These are phyloP conservation scores for Phytophthora pseudosyringae DNA, from an alignment of 352 stramenopile genomes.

Conservation along the genomic window DNA sequence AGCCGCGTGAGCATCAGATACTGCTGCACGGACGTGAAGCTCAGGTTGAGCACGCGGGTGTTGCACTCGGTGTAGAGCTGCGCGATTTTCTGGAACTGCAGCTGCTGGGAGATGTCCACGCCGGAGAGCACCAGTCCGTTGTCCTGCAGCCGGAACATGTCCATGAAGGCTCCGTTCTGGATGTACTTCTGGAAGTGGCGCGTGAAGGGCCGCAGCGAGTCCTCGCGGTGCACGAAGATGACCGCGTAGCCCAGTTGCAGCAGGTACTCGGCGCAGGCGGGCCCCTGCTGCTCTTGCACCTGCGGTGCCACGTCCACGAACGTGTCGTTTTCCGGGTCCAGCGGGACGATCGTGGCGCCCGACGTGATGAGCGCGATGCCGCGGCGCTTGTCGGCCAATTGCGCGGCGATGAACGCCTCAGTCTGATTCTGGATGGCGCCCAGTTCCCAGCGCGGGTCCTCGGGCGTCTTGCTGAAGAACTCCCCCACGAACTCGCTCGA, in stretches of 20 bases:
- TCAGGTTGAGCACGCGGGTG: conserved; percentile 73
- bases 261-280: conserved; percentile 81
- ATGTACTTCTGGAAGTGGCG: conserved; percentile 88
- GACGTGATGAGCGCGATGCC: conserved; percentile 86
- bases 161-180: conserved; percentile 80
- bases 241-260: conserved; percentile 82
- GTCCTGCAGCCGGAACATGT: conserved; percentile 74
- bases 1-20: conserved; percentile 79
- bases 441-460: conserved; percentile 68
- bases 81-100: conserved; percentile 73
- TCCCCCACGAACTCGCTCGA: conserved; percentile 79
- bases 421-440: conserved; percentile 41
- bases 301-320: conserved; percentile 81
- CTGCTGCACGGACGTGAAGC: conserved; percentile 84
- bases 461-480: conserved; percentile 82
- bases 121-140: conserved; percentile 69
- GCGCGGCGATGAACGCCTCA: conserved; percentile 63
- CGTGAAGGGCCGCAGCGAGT: conserved; percentile 83
- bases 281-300: conserved; percentile 78
- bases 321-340: conserved; percentile 65
- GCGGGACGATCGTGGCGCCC: conserved; percentile 77
- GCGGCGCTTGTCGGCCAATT: conserved; percentile 61
- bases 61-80: conserved; percentile 68
- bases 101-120: conserved; percentile 65
- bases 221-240: conserved; percentile 81